phyloP scores from a whole-genome alignment of 225 moss, liverwort and hornwort genomes.

The Marchantia polymorpha region DNA sequence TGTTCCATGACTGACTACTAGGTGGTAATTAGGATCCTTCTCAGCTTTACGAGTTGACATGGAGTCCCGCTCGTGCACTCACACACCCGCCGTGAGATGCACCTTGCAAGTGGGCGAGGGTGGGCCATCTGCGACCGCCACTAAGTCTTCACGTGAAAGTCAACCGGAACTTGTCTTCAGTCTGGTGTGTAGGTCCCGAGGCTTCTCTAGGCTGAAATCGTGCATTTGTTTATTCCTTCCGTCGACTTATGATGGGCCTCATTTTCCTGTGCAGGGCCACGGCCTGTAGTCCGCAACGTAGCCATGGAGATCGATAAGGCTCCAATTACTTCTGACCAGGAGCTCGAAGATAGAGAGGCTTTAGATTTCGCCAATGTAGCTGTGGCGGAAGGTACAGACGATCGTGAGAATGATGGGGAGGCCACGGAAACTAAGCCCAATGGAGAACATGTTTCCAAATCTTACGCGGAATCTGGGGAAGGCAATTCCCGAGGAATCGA shows the following conservation, averaged over 20 bases:
- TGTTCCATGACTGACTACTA: too few relatives aligned
- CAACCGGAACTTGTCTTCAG: too few relatives aligned
- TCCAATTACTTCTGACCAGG: not conserved
- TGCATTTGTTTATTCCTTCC: not conserved
- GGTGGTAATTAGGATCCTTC: too few relatives aligned
- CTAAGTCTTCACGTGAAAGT: too few relatives aligned
- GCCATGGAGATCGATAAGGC: not conserved
- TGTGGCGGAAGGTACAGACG: not conserved
- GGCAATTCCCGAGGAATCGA: not conserved
- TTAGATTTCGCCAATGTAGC: not conserved
- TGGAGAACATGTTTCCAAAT: not conserved
- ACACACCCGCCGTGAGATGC: too few relatives aligned
- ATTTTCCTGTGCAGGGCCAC: not conserved
- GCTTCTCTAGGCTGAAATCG: too few relatives aligned
- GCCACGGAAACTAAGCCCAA: not conserved
- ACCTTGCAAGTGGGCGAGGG: too few relatives aligned
- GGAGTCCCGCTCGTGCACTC: too few relatives aligned
- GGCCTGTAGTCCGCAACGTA: not conserved
- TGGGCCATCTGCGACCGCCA: too few relatives aligned
- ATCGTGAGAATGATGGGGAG: not conserved
- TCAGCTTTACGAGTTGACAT: too few relatives aligned
- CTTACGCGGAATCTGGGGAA: conserved; percentile 7
- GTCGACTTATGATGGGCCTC: not conserved
- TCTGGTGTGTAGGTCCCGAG: too few relatives aligned
- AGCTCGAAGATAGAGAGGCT: not conserved